Base-by-base conservation (phyloP, 495 filamentous ascomycete species). In the Annulohypoxylon nitens region DNA sequence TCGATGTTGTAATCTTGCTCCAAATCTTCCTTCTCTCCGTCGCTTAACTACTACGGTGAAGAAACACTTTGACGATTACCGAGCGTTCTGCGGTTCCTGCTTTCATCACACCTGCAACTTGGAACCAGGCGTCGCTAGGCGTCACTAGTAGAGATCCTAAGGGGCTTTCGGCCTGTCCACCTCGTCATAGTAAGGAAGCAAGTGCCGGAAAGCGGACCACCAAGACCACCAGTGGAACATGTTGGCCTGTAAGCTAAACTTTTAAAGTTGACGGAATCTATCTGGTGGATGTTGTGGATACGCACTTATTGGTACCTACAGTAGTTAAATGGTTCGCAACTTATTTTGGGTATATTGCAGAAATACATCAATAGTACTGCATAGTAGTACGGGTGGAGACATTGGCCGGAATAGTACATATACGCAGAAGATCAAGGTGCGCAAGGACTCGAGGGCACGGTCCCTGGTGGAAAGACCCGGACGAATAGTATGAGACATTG, bases 201-300 rank as follows among this genome's bases (percentile, higher is more conserved):
- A 74, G 67, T 74, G 67, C 71, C 71, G 71, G 62, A 63, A 61
- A 61, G 61, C 48, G 37, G 69, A 58, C 58, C 54, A 66, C 61
- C 8, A 50, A 48, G 69, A 58, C 58, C 45, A 61, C 61, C 8
- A 50, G 58, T 57, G 47, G 55, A 65, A 47, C 55, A 66, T 66
- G 33, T 41, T 34, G 2, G 45, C 45, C 25, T 51, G 36, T 47
- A 20, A n/a, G 12, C 26, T 48, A 67, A 41, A 26, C 14, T 34
- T 50, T 61, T 62, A 69, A 45, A 71, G 47, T 67, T 57, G 66
- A 67, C 34, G 30, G 57, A 43, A 43, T 43, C 39, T 12, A 25
- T 39, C 9, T 5, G 3, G 30, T 30, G 30, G 30, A 41, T 39
- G 10, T 4, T 60, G 34, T 30, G 37, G 57, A 18, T 26, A 58